Evolutionary conservation across 2,329 filamentous ascomycete species (phyloP), one percentile per base, ranked within the genome.

Genomic region (Aspergillus sp.): DNA sequence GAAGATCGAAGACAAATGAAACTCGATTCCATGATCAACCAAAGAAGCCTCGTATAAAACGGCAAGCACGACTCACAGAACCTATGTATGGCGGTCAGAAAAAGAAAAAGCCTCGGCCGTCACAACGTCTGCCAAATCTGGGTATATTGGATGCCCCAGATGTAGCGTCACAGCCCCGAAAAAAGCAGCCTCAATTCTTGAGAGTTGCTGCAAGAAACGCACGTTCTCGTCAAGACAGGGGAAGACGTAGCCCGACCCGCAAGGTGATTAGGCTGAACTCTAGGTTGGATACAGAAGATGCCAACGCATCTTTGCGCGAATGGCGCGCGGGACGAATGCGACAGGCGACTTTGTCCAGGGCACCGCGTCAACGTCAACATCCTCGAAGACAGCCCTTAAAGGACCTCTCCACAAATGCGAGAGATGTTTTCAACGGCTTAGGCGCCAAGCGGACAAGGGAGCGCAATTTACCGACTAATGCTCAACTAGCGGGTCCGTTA

Each of bases 251-350:
- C 44, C 83, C 81, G 15, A 75, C 73, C 20, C 71, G 73, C 50
- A 86, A 86, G 63, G 73, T 80, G 39, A 75, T 86, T 50, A 75
- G 77, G 51, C 69, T 87, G 24, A 79, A 78, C 15, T 84, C 80
- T 22, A 72, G 70, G 33, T 64, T 73, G 8, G 85, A 87, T 59
- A 86, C 83, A 1, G 72, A 77, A 48, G 84, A 87, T 64, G 82
- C 82, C 7, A 81, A 79, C 51, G 62, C 66, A 33, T 75, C 77
- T 3, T 71, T 87, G 51, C 71, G 67, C 46, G 73, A 80, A 56
- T 86, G 84, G 85, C 78, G 71, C 61, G 68, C 69, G 37, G 83
- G 84, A 17, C 70, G 61, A 17, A 72, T 81, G 44, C 65, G 61
- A 20, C 72, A 71, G 56, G 65, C 64, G 2, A 67, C 61, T 20